A percentile compares a stretch with the other conserved stretches of the same genome.
phyloP scores from a whole-genome alignment of 1,284 basidiomycete genomes.

The Lentinus polychrous region DNA sequence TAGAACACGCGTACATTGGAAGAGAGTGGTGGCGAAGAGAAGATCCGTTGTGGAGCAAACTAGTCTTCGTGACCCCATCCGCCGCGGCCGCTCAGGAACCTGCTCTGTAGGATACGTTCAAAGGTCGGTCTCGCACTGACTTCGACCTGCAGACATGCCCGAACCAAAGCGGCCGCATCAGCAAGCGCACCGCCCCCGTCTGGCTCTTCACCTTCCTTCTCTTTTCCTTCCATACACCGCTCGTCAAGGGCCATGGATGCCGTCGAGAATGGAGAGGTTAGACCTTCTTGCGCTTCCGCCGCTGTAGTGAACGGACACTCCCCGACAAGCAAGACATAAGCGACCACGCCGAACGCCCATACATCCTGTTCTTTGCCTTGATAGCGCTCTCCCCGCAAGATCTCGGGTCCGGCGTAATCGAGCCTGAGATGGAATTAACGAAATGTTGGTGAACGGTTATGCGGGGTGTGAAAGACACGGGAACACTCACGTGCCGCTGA shows the following conservation, averaged over 20 bases:
- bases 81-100: slow-evolving; percentile 66
- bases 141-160: slow-evolving; percentile 73
- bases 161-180: slow-evolving; percentile 76
- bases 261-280: slow-evolving; percentile 66
- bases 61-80: slow-evolving; percentile 44
- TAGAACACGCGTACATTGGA: neutral
- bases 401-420: slow-evolving; percentile 96
- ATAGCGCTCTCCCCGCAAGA: slow-evolving; percentile 91
- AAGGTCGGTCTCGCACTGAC: slow-evolving; percentile 73
- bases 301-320: slow-evolving; percentile 92
- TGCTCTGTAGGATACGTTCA: slow-evolving; percentile 68
- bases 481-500: slow-evolving; percentile 79
- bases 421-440: slow-evolving; percentile 52
- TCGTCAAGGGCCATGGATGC: slow-evolving; percentile 72
- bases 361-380: slow-evolving; percentile 96
- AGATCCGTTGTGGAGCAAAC: slow-evolving; percentile 4
- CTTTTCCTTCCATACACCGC: slow-evolving; percentile 65
- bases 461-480: slow-evolving; percentile 1
- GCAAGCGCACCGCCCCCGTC: slow-evolving; percentile 79
- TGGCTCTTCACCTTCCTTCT: slow-evolving; percentile 60
- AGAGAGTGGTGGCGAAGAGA: neutral
- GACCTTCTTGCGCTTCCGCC: slow-evolving; percentile 75
- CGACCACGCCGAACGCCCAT: slow-evolving; percentile 98
- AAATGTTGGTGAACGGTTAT: slow-evolving; percentile 3
- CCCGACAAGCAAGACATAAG: slow-evolving; percentile 91